These are phyloP conservation scores for Papiliotrema fonsecae DNA, from an alignment of 1,284 basidiomycete genomes.

Conservation along the genomic window DNA sequence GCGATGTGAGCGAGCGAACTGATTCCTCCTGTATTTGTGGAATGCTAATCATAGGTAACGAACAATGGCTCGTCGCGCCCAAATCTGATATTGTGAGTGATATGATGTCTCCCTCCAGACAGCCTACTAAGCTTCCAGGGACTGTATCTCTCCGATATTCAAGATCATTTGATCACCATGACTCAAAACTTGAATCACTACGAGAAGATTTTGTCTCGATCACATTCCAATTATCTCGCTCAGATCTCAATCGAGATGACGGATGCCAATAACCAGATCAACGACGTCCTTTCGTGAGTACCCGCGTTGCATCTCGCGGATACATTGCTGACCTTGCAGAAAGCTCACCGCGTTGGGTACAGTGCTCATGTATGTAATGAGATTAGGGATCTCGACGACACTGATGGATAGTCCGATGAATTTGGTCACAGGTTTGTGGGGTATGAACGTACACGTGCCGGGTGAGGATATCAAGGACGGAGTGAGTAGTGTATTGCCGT, in stretches of 20 bases:
- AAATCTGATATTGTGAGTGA: slow-evolving; percentile 86
- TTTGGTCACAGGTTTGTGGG: slow-evolving; percentile 70
- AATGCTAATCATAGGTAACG: slow-evolving; percentile 59
- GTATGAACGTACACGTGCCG: slow-evolving; percentile 58
- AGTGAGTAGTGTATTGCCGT: slow-evolving; percentile 24
- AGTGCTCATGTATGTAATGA: slow-evolving; percentile 66
- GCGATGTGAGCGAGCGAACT: slow-evolving; percentile 60
- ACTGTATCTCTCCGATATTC: slow-evolving; percentile 89
- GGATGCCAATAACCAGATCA: slow-evolving; percentile 99
- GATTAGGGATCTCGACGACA: too few relatives aligned
- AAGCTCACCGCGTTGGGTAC: slow-evolving; percentile 98
- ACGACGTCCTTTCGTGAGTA: slow-evolving; percentile 72
- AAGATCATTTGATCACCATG: slow-evolving; percentile 99
- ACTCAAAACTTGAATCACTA: slow-evolving; percentile 99
- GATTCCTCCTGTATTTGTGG: not conserved
- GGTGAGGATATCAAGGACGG: slow-evolving; percentile 61
- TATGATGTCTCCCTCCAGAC: not conserved
- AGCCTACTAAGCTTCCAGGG: slow-evolving; percentile 56
- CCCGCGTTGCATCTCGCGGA: not conserved
- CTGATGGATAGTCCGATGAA: slow-evolving; percentile 70
- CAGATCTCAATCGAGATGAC: slow-evolving; percentile 99
- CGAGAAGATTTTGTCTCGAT: slow-evolving; percentile 96
- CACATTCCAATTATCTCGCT: slow-evolving; percentile 98
- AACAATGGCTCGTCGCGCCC: slow-evolving; percentile 97
- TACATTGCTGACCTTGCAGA: slow-evolving; percentile 48